Percentiles rank a stretch among this genome's conserved stretches.
Evolutionary conservation across 352 stramenopile genomes (phyloP).

Genomic region (Pythium phragmiticola): DNA sequence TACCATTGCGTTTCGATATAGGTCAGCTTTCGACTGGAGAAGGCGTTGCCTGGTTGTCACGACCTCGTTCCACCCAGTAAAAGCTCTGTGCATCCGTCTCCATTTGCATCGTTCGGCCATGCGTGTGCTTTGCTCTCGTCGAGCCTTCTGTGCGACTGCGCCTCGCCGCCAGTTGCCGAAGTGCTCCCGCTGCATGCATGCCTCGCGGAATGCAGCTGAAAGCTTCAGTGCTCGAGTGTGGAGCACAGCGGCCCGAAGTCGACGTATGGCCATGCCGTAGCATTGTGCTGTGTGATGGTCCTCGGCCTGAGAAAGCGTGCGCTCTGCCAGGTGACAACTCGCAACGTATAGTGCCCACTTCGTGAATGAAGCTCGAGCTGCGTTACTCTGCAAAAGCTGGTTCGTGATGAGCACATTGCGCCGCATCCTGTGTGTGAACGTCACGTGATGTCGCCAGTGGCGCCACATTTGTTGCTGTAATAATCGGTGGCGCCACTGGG

Average conservation of each 20-base stretch:
- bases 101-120: too few relatives aligned
- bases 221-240: slow-evolving; percentile 10
- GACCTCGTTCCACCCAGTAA: too few relatives aligned
- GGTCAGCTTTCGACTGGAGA: too few relatives aligned
- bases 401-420: slow-evolving; percentile 14
- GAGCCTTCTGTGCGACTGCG: background rate
- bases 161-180: slow-evolving; percentile 2
- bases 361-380: slow-evolving; percentile 5
- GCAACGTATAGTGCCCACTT: slow-evolving; percentile 9
- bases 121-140: background rate
- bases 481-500: background rate
- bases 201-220: slow-evolving; percentile 3
- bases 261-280: background rate
- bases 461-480: background rate
- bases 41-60: too few relatives aligned
- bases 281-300: background rate
- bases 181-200: background rate
- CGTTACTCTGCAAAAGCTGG: slow-evolving; percentile 17
- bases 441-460: slow-evolving; percentile 10
- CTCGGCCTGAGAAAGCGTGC: background rate
- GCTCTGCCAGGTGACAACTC: background rate
- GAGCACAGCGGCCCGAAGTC: background rate
- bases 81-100: too few relatives aligned
- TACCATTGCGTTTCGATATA: too few relatives aligned
- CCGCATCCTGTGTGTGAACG: slow-evolving; percentile 16